phyloP scores from a whole-genome alignment of 768 basidiomycete genomes.

The Asterophora lycoperdoides region DNA sequence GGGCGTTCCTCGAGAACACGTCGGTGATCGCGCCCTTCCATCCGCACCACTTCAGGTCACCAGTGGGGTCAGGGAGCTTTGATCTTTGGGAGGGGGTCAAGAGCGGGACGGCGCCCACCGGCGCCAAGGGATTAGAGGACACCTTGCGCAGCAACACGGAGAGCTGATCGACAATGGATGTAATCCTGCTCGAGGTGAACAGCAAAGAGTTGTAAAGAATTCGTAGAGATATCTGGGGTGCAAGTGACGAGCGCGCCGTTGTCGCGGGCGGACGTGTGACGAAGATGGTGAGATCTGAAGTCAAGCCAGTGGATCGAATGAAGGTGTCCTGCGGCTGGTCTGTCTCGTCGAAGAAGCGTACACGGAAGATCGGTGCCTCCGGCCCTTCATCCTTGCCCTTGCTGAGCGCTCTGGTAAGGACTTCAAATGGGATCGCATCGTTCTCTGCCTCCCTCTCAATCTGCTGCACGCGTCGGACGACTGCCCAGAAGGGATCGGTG shows the following conservation, averaged over 20 bases:
- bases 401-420: conserved; percentile 62
- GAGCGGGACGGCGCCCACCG: conserved; percentile 77
- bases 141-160: conserved; percentile 71
- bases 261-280: conserved; percentile 69
- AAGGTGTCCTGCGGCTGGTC: conserved; percentile 70
- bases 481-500: conserved; percentile 82
- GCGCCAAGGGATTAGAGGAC: conserved; percentile 58
- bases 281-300: conserved; percentile 92
- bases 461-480: conserved; percentile 81
- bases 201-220: conserved; percentile 93
- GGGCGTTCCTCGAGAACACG: conserved; percentile 87
- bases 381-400: conserved; percentile 58
- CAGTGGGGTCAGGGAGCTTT: conserved; percentile 77
- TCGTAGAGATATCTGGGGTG: conserved; percentile 73
- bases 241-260: conserved; percentile 63
- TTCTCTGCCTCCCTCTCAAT: conserved; percentile 78
- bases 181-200: conserved; percentile 76
- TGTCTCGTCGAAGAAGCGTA: conserved; percentile 95
- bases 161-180: conserved; percentile 81
- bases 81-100: conserved; percentile 66
- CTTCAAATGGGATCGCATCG: conserved; percentile 79
- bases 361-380: conserved; percentile 77
- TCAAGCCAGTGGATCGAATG: conserved; percentile 73
- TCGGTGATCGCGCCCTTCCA: conserved; percentile 97
- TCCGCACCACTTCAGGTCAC: conserved; percentile 93